Evolutionary conservation across 306 rosid genomes (phyloP), one percentile per base, ranked within the genome.

Genomic region (Corylus heterophylla): DNA sequence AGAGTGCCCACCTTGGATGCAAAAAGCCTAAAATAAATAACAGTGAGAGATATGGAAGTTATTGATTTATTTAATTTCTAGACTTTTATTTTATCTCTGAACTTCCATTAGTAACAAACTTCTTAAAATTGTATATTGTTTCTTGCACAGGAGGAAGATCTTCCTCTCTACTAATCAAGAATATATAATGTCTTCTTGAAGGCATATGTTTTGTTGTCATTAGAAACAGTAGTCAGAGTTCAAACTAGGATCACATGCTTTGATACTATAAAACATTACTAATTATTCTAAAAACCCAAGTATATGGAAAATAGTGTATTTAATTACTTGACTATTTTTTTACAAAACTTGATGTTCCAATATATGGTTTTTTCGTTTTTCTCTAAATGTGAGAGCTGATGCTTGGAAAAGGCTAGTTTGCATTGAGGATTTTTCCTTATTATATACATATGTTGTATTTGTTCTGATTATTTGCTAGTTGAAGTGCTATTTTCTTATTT

Each of bases 401-500:
- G 20, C 47, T 14, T 31, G 6, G 12, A 64, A 64, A 16, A 64
- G 71, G 48, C 22, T 64, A 27, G 39, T 61, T 59, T 35, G 71
- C 47, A 14, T 17, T 64, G 71, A 17, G 9, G 39, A 5, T 61
- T 61, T 1, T 35, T 29, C 69, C 13, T n/a, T 42, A n/a, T n/a
- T 9, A 16, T 13, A 42, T 47, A 42, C 11, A 14, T 69, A 13
- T 63, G 49, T 27, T 7, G 10, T 25, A 16, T 35, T 35, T 35
- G 45, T 51, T 16, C 2, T 22, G 48, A 61, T 73, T 63, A 61
- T 63, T 42, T 52, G 31, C n/a, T 11, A 50, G 17, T 68, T 8
- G 67, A 42, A 67, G 71, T 18, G 72, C 51, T 8, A 1, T 67
- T 42, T 42, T 67, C 50, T 42, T 67, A 67, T 67, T 67, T 67